Conservation (phyloP, 176 grass and related monocot species). For the Saccharum spontaneum region DNA sequence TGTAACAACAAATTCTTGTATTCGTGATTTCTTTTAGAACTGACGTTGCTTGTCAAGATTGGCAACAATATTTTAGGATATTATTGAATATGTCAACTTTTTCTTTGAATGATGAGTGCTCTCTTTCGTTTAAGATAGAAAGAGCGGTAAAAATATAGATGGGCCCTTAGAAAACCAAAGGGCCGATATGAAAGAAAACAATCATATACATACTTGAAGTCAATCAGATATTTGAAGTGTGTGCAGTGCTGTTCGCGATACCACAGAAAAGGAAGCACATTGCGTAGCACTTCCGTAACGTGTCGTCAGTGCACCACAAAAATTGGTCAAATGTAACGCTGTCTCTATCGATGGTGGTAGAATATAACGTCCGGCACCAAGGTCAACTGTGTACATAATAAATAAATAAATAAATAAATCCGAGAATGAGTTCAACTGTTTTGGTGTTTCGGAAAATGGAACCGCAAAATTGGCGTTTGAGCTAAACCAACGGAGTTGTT, state of each 20-base stretch:
- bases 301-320: too few relatives aligned
- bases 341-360: not conserved
- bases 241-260: not conserved
- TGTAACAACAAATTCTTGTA: not conserved
- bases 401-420: not conserved
- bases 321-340: too few relatives aligned
- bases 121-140: too few relatives aligned
- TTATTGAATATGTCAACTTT: not conserved
- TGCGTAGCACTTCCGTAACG: too few relatives aligned
- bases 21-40: not conserved
- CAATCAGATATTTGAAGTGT: constrained; percentile 19
- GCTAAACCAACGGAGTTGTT: not conserved
- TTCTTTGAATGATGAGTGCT: not conserved
- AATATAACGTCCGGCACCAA: not conserved
- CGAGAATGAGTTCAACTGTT: not conserved
- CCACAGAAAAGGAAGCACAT: not conserved
- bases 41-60: constrained; percentile 1
- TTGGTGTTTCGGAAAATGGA: not conserved
- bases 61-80: not conserved
- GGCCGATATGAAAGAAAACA: not conserved
- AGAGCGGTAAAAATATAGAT: too few relatives aligned
- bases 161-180: not conserved
- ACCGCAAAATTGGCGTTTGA: not conserved
- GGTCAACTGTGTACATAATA: constrained; percentile 3
- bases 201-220: not conserved